Conservation (phyloP, 2,329 filamentous ascomycete species). For the Lecanicillium sp. region DNA sequence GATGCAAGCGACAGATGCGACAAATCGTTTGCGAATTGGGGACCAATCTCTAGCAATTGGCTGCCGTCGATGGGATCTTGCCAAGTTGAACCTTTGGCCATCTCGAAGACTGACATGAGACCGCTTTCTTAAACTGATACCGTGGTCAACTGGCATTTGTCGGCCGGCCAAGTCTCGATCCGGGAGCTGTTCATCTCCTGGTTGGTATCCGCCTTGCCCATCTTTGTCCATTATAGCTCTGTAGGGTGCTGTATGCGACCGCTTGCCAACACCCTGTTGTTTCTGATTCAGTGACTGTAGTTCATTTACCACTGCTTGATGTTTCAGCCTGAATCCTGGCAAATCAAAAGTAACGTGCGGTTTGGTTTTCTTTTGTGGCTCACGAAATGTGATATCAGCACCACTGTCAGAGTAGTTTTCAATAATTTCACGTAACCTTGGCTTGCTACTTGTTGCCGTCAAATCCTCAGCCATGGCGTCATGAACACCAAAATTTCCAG, state of each 20-base stretch:
- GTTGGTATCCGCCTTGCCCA: constrained; percentile 9
- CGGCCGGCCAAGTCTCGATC: constrained; percentile 17
- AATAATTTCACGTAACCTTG: constrained; percentile 17
- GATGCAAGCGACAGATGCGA: constrained; percentile 60
- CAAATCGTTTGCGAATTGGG: constrained; percentile 55
- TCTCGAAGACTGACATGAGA: constrained; percentile 47
- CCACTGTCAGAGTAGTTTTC: constrained; percentile 17
- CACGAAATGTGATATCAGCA: constrained; percentile 1
- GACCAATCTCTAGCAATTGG: constrained; percentile 69
- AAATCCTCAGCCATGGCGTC: too few species aligned
- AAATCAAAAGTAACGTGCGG: constrained; percentile 12
- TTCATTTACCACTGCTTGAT: too few species aligned
- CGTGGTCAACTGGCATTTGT: constrained; percentile 19
- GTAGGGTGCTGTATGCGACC: not conserved
- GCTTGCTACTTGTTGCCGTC: constrained; percentile 14
- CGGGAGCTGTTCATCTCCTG: constrained; percentile 16
- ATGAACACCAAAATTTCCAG: too few species aligned
- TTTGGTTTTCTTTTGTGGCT: constrained; percentile 9
- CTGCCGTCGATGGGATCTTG: constrained; percentile 47
- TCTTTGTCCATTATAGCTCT: not conserved
- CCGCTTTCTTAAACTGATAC: constrained; percentile 37
- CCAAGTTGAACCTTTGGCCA: constrained; percentile 41
- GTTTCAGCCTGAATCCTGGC: too few species aligned
- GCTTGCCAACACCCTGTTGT: not conserved
- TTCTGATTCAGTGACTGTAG: too few species aligned